Conservation (phyloP, 176 grass and related monocot genomes). For the Oryza meridionalis region DNA sequence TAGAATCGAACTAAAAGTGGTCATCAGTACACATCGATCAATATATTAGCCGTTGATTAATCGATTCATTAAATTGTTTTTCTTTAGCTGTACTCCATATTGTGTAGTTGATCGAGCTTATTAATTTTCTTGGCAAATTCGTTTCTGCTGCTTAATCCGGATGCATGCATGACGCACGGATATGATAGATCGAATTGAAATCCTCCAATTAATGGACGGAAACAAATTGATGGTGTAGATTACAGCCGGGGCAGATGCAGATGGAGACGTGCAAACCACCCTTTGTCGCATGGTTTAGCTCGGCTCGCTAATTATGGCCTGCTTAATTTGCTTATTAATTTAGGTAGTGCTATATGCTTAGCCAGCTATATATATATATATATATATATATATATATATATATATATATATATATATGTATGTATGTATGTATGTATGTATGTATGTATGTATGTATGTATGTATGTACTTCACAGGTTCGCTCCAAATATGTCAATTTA, state of each 20-base stretch:
- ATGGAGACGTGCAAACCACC: slow-evolving; percentile 30
- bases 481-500: no score
- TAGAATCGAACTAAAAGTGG: neutral
- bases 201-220: neutral
- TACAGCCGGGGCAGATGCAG: neutral
- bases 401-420: no score
- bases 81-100: neutral
- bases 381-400: no score
- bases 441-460: no score
- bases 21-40: neutral
- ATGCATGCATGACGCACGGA: neutral
- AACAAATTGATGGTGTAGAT: neutral
- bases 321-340: neutral
- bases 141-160: neutral
- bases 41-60: slow-evolving; percentile 2
- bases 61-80: neutral
- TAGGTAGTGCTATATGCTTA: neutral
- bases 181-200: neutral
- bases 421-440: no score
- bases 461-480: no score
- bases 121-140: neutral
- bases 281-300: neutral
- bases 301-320: neutral
- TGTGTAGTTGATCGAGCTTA: neutral
- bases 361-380: neutral